Evolutionary conservation across 2,329 filamentous ascomycete species (phyloP).

Genomic region (Exophiala sp.): DNA sequence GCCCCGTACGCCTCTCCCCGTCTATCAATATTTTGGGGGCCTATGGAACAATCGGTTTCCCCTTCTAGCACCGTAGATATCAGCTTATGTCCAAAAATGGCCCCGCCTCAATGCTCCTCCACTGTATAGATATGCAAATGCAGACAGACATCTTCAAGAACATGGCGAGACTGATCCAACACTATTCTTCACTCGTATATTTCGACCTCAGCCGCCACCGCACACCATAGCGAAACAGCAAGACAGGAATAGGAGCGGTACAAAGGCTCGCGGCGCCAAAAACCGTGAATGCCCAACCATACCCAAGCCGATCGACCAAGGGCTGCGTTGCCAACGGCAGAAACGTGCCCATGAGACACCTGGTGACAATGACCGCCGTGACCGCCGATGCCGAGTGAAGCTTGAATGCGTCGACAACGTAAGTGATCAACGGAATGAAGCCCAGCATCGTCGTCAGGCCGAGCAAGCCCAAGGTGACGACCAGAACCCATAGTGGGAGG

Average conservation of each 20-base stretch:
- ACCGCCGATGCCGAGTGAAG: slow-evolving; percentile 41
- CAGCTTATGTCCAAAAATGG: no score
- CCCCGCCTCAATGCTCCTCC: no score
- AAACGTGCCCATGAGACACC: slow-evolving; percentile 29
- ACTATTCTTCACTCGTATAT: slow-evolving; percentile 23
- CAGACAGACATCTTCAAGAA: no score
- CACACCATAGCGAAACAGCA: slow-evolving; percentile 22
- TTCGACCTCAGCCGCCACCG: slow-evolving; percentile 20
- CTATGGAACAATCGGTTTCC: no score
- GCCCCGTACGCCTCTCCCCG: no score
- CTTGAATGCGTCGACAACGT: slow-evolving; percentile 30
- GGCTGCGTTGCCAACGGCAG: slow-evolving; percentile 25
- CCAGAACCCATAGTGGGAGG: slow-evolving; percentile 18
- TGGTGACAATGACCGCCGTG: slow-evolving; percentile 27
- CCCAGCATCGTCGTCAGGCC: slow-evolving; percentile 21
- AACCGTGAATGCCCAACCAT: slow-evolving; percentile 27
- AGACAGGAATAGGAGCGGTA: slow-evolving; percentile 23
- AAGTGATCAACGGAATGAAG: slow-evolving; percentile 25
- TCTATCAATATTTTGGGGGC: no score
- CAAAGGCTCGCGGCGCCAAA: slow-evolving; percentile 19
- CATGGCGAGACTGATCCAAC: no score
- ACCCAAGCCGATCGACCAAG: slow-evolving; percentile 25
- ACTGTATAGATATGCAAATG: no score
- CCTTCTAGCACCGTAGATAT: no score
- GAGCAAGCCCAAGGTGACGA: slow-evolving; percentile 16